A percentile compares a stretch with the other conserved stretches of the same genome.
Conservation (phyloP, 306 rosid species). For the Casuarina glauca region DNA sequence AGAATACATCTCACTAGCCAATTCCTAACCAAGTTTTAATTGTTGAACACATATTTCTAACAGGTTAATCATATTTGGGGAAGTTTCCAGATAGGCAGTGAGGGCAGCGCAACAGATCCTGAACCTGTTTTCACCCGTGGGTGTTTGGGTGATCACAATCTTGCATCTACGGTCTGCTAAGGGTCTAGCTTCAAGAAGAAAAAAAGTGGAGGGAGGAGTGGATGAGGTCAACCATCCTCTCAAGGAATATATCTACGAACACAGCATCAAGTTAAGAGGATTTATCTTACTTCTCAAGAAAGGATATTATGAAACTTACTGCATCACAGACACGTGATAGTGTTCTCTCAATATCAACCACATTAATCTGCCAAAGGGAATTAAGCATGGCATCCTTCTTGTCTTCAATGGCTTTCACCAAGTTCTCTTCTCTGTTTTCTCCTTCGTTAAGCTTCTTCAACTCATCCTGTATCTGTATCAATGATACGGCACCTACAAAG, state of each 20-base stretch:
- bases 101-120: not conserved
- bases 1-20: not conserved
- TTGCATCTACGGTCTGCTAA: not conserved
- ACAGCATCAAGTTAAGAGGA: not conserved
- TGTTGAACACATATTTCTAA: not conserved
- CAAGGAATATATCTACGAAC: not conserved
- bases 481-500: conserved; percentile 84
- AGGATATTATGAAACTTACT: conserved; percentile 61
- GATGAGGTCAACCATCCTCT: not conserved
- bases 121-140: not conserved
- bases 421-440: conserved; percentile 68
- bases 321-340: conserved; percentile 77
- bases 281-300: conserved; percentile 2
- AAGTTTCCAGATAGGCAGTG: not conserved
- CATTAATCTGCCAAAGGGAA: conserved; percentile 91
- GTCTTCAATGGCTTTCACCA: conserved; percentile 67
- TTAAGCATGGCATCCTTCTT: conserved; percentile 82
- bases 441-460: conserved; percentile 63
- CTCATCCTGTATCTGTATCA: conserved; percentile 89
- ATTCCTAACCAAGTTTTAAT: not conserved
- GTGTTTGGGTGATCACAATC: not conserved
- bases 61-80: not conserved
- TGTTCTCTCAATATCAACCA: conserved; percentile 90
- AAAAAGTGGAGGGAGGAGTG: not conserved
- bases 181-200: not conserved